Base-by-base conservation (phyloP, 495 filamentous ascomycete genomes). In the Podospora pseudocomata region DNA sequence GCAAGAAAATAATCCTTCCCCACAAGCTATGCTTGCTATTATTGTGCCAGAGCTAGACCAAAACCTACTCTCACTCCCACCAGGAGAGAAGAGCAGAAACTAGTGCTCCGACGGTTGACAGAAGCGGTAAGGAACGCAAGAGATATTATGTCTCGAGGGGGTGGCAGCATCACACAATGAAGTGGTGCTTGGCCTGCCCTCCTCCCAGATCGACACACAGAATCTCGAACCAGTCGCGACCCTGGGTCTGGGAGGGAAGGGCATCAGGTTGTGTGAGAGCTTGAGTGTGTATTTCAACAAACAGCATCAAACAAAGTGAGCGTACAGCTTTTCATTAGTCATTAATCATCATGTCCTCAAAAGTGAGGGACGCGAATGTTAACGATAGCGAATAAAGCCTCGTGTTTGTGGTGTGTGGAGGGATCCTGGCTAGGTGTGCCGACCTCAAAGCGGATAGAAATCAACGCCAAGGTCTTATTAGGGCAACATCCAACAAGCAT, bases 71-170 rank as follows among this genome's bases (percentile, higher is more conserved):
- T 49, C 13, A 49, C 39, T 49, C 39, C 13, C 39, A 49, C 39
- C 39, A 49, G 39, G 39, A 49, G 39, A 49, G 39, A 49, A 18
- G 26, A 61, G 26, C 59, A 61, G 30, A 32, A 55, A 64, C 60
- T 44, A 16, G 1, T 5, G 27, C 26, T 65, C 68, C 61, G 55
- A 32, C 68, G 65, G 64, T 54, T n/a, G 68, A n/a, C 64, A 54
- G 28, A 66, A 23, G 15, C 19, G 32, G 58, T 61, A 61, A 61
- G 30, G 68, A 67, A 67, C 65, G 68, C 68, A 57, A 70, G 65
- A 70, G 68, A 67, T 18, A 49, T 58, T 60, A 60, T 60, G 67
- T 70, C 68, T 70, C 68, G 60, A 67, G 65, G 66, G 30, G 26
- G 65, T 55, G 23, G 64, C 65, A 69, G 70, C 70, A 67, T 69